Base-by-base conservation (phyloP, 2,329 filamentous ascomycete genomes). In the Ascochyta clinopodiicola region DNA sequence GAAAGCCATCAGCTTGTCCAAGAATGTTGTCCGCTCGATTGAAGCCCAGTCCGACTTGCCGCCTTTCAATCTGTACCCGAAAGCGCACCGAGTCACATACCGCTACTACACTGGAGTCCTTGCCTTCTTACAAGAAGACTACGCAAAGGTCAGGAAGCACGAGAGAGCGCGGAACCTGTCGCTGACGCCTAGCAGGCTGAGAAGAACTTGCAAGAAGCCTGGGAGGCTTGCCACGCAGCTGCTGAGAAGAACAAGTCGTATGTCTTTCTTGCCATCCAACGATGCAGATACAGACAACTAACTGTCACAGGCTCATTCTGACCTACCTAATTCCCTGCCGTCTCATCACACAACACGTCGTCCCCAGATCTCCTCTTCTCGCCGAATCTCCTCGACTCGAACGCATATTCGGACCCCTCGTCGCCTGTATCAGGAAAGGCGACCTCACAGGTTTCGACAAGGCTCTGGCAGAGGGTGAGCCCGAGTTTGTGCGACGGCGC, bases 91-190 rank as follows among this genome's bases (percentile, higher is more conserved):
- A 60, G 93, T 97, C 36, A 97, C 94, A 0, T 99, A 96, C 79
- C 94, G 92, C 71, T 99, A 97, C 77, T 98, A 97, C 72, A 86
- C 93, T 62, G 95, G 95, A 10, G 91, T 99, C 5, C 85, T 99
- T n/a, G 85, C 88, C 54, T 99, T 99, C 72, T 77, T 99, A 5
- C 93, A 98, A 60, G 96, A 99, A 73, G 92, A 97, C 70, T 99
- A 99, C 69, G 80, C 83, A 2, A 85, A 90, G 79, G 90, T 91
- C 70, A 38, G 77, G n/a, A 25, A n/a, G 8, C 32, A 37, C n/a
- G 17, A 2, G 3, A 13, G 13, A 12, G 12, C 12, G 12, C 24
- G 17, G 4, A 13, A 6, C 10, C 12, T n/a, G 6, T 50, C 34
- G 43, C 65, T 73, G 51, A 73, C 53, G 45, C 17, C 3, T 4